Base-by-base conservation (phyloP, 768 basidiomycete species). In the Trametes elegans region DNA sequence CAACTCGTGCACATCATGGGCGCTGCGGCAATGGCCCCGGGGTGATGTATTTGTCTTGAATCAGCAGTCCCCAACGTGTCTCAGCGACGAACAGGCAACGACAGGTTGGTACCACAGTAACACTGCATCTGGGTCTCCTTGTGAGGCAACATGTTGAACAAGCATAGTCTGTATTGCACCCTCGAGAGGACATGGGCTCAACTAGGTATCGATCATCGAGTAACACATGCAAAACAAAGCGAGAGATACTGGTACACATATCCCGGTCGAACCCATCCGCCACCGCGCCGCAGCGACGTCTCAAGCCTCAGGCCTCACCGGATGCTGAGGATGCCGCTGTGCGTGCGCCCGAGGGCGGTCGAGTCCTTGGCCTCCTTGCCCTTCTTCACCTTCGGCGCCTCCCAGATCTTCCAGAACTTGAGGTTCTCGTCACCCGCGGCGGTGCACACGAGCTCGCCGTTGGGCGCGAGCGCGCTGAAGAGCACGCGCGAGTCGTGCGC, bases 371-470 rank as follows among this genome's bases (percentile, higher is more conserved):
- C 70, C 36, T 75, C 73, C 38, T 76, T 76, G 55, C 77, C 79
- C 73, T 81, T 83, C 74, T 80, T 85, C 64, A 66, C 75, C 59
- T 71, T 74, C 8, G 73, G 76, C 36, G 78, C 70, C 44, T 90
- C 89, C 90, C 90, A 91, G 34, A 92, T 79, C 55, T 84, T 82
- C 94, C 94, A 96, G 72, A 96, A 96, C 76, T 98, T 98, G 64
- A 98, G 76, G 65, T 95, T 95, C 76, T 98, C 96, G 66, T 98
- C 97, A 0, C 89, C 89, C 1, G 92, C 93, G 7, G 90, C 93
- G 0, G 96, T 98, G 60, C 85, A 89, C 9, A 99, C 86, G 4
- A 93, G 85, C 61, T 94, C 93, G 0, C 97, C 97, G 7, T 84
- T 88, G 2, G 97, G 97, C 52, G 88, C 83, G 7, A 97, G 68